Evolutionary conservation across 1,139 yeast species (phyloP).

Genomic region (Diutina neorugosa): DNA sequence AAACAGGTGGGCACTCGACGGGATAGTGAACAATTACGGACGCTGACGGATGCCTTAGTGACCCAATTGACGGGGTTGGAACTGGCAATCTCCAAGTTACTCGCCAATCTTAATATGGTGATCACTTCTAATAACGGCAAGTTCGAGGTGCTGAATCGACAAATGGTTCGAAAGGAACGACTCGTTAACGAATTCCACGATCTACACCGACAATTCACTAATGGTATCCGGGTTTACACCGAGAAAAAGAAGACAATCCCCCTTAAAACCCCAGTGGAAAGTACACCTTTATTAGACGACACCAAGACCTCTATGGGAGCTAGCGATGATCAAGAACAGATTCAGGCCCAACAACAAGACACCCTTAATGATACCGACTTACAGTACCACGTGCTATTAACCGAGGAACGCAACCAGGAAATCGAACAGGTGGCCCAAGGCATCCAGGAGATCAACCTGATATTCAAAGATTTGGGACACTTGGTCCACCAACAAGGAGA

Average conservation of each 20-base stretch:
- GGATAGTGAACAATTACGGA: slow-evolving; percentile 33
- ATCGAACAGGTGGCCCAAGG: slow-evolving; percentile 66
- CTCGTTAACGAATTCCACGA: slow-evolving; percentile 25
- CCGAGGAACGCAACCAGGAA: slow-evolving; percentile 64
- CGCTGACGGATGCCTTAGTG: slow-evolving; percentile 22
- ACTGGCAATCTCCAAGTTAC: slow-evolving; percentile 15
- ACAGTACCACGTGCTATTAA: slow-evolving; percentile 58
- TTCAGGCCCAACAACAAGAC: slow-evolving; percentile 19
- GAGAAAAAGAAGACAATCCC: slow-evolving; percentile 22
- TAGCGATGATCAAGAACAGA: slow-evolving; percentile 13
- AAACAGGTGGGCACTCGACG: slow-evolving; percentile 43
- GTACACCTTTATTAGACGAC: slow-evolving; percentile 15
- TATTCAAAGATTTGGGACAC: slow-evolving; percentile 68
- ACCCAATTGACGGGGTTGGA: slow-evolving; percentile 13
- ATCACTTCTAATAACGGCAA: slow-evolving; percentile 10
- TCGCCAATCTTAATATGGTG: slow-evolving; percentile 8
- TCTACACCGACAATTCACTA: slow-evolving; percentile 24
- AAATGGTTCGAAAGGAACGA: slow-evolving; percentile 28
- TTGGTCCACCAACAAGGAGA: slow-evolving; percentile 77
- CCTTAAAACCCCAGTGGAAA: slow-evolving; percentile 12
- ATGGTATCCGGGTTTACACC: slow-evolving; percentile 16
- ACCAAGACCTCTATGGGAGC: neutral
- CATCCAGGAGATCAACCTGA: slow-evolving; percentile 71
- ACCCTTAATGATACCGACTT: slow-evolving; percentile 45
- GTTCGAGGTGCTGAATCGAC: slow-evolving; percentile 21